These are phyloP conservation scores for Alternaria panax DNA, from an alignment of 2,329 filamentous ascomycete genomes.

Conservation along the genomic window DNA sequence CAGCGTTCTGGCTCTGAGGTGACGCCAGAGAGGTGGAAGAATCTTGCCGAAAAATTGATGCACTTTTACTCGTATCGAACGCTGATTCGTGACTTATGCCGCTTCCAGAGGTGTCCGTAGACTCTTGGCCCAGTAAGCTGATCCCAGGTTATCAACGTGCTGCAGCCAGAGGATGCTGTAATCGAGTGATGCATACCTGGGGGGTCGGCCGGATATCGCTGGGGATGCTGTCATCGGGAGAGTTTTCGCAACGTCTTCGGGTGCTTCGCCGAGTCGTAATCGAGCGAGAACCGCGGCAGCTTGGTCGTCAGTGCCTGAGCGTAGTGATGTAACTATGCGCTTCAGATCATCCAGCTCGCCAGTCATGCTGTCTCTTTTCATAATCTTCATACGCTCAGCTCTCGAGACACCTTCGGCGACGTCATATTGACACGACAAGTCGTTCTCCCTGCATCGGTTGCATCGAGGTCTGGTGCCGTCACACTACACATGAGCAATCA, in stretches of 20 bases:
- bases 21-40: conserved; percentile 21
- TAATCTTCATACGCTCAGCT: conserved; percentile 35
- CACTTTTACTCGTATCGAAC: conserved; percentile 9
- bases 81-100: conserved; percentile 22
- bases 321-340: conserved; percentile 28
- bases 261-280: conserved; percentile 28
- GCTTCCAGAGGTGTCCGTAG: conserved; percentile 21
- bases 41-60: conserved; percentile 10
- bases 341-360: conserved; percentile 30
- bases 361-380: conserved; percentile 30
- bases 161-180: conserved; percentile 8
- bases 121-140: conserved; percentile 31
- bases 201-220: conserved; percentile 15
- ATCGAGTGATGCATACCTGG: conserved; percentile 25
- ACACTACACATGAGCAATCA: conserved; percentile 21
- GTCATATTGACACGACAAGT: conserved; percentile 32
- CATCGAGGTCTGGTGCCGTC: conserved; percentile 33
- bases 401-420: conserved; percentile 35
- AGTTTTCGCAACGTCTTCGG: conserved; percentile 30
- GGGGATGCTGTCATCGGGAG: conserved; percentile 19
- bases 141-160: conserved; percentile 21
- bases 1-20: conserved; percentile 13
- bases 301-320: conserved; percentile 30
- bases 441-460: conserved; percentile 29
- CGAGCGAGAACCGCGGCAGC: conserved; percentile 29